Percentiles rank a stretch among this genome's conserved stretches.
Conservation (phyloP, 2,329 filamentous ascomycete genomes). For the Orbilia oligospora region DNA sequence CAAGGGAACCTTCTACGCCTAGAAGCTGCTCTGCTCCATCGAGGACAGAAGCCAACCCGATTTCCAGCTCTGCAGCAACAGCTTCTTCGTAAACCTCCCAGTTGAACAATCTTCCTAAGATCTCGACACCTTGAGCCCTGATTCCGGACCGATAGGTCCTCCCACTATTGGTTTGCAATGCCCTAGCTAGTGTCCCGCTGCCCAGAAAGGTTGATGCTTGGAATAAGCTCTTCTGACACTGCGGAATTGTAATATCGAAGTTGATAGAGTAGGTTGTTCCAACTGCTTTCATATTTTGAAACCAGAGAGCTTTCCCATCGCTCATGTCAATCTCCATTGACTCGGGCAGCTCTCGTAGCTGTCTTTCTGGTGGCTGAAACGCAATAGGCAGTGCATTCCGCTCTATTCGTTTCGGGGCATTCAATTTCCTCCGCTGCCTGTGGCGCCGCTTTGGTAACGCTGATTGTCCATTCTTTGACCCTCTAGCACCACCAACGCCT, state of each 20-base stretch:
- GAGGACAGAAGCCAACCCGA: conserved; percentile 47
- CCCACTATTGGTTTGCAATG: conserved; percentile 59
- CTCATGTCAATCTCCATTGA: conserved; percentile 36
- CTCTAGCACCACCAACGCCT: conserved; percentile 23
- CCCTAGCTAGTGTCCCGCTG: conserved; percentile 57
- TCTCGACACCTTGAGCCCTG: neutral
- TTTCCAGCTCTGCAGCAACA: conserved; percentile 62
- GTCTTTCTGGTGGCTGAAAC: conserved; percentile 45
- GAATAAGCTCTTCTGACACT: conserved; percentile 58
- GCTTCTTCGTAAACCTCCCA: conserved; percentile 64
- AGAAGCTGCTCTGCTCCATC: conserved; percentile 45
- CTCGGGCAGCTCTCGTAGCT: neutral
- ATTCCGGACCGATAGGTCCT: conserved; percentile 1
- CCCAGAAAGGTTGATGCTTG: conserved; percentile 63
- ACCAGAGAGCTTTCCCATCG: conserved; percentile 26
- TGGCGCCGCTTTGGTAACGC: neutral
- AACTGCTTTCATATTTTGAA: conserved; percentile 46
- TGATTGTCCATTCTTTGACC: conserved; percentile 25
- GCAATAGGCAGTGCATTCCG: conserved; percentile 21
- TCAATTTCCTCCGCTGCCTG: conserved; percentile 8
- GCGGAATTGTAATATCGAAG: conserved; percentile 62
- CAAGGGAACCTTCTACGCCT: neutral
- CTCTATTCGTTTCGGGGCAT: conserved; percentile 28
- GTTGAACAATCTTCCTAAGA: conserved; percentile 45
- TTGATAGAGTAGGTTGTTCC: conserved; percentile 62